Evolutionary conservation across 2,329 filamentous ascomycete species (phyloP).

Genomic region (Leptosphaerulina australis): DNA sequence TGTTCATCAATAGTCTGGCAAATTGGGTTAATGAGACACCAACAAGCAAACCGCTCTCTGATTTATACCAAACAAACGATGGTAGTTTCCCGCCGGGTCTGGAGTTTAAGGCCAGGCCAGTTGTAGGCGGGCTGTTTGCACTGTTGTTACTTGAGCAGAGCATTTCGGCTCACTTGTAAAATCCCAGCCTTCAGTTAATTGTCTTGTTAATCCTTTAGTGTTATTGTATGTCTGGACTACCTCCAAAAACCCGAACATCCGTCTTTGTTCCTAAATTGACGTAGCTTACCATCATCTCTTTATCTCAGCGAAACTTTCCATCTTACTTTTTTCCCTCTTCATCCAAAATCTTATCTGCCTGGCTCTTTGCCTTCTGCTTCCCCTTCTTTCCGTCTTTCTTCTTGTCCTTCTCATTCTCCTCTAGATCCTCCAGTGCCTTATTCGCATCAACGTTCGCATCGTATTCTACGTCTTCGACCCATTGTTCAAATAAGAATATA

Average conservation of each 20-base stretch:
- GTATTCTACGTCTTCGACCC: constrained; percentile 36
- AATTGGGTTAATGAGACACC: constrained; percentile 82
- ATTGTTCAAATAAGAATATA: constrained; percentile 30
- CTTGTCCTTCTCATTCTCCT: constrained; percentile 1
- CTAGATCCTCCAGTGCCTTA: constrained; percentile 36
- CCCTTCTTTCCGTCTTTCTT: background rate
- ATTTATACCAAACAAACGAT: constrained; percentile 82
- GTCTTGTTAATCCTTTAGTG: too few relatives aligned
- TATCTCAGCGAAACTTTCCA: too few relatives aligned
- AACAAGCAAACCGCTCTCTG: constrained; percentile 77
- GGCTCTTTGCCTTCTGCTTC: constrained; percentile 1
- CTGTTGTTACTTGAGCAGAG: constrained; percentile 80
- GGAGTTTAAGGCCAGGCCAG: constrained; percentile 79
- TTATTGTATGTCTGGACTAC: too few relatives aligned
- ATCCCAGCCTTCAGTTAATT: too few relatives aligned
- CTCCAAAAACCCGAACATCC: too few relatives aligned
- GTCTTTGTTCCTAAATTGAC: too few relatives aligned
- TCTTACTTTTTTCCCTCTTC: constrained; percentile 4
- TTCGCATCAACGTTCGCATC: constrained; percentile 41
- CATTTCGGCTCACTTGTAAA: constrained; percentile 66
- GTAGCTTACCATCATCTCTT: too few relatives aligned
- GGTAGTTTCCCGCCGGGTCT: constrained; percentile 74
- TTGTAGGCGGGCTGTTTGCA: constrained; percentile 84
- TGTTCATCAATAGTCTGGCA: constrained; percentile 76
- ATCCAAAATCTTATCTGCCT: background rate